Percentiles rank a stretch among this genome's conserved stretches.
These are phyloP conservation scores for Berberis thunbergii DNA, from an alignment of 164 flowering plant species.

Conservation along the genomic window DNA sequence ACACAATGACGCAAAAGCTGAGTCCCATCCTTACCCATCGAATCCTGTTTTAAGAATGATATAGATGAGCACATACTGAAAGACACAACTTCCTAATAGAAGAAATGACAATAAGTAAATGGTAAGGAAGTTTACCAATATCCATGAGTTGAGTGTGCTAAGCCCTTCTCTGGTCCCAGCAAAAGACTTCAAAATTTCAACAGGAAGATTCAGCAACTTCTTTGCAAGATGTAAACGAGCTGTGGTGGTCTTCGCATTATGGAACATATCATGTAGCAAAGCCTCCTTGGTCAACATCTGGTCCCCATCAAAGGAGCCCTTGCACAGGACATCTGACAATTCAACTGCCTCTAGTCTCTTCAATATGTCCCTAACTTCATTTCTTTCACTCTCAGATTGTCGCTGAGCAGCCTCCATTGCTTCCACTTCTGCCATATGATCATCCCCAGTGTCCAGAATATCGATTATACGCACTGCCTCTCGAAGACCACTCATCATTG, in stretches of 20 bases:
- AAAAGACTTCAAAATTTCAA: constrained; percentile 65
- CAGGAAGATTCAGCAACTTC: constrained; percentile 71
- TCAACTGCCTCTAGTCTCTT: constrained; percentile 83
- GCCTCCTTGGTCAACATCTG: constrained; percentile 46
- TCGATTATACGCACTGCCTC: constrained; percentile 96
- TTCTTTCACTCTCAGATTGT: constrained; percentile 63
- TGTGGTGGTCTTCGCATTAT: constrained; percentile 65
- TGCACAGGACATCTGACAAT: constrained; percentile 50
- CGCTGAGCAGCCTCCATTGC: constrained; percentile 73
- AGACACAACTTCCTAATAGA: not conserved
- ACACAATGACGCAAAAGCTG: constrained; percentile 99
- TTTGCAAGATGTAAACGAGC: constrained; percentile 86
- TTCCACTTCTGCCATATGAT: constrained; percentile 82
- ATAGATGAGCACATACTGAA: not conserved
- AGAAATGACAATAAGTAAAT: not conserved
- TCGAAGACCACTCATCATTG: constrained; percentile 98
- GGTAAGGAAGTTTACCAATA: constrained; percentile 45
- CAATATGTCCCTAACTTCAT: constrained; percentile 74
- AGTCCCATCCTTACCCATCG: constrained; percentile 99
- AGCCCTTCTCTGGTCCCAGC: constrained; percentile 92
- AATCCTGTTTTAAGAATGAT: constrained; percentile 50
- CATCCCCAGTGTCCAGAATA: constrained; percentile 65
- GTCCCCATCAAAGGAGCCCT: constrained; percentile 51
- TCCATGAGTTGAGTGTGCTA: constrained; percentile 80
- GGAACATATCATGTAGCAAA: constrained; percentile 72